Evolutionary conservation across 306 rosid genomes (phyloP), one percentile per base, ranked within the genome.

Genomic region (Luffa acutangula): DNA sequence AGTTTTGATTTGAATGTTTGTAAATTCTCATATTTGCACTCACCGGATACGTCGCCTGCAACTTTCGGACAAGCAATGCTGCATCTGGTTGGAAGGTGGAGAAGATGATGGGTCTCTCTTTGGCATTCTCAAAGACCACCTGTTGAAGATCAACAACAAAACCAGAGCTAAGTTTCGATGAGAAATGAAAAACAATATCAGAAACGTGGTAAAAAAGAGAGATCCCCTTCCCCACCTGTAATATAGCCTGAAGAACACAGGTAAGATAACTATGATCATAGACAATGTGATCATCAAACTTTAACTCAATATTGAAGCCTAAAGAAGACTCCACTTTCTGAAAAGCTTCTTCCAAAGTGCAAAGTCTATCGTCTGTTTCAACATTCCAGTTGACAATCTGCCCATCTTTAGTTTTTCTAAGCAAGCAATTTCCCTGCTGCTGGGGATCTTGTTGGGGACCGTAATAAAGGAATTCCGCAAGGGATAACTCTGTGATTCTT

Each of bases 11-110:
- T 33, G 66, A 31, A 25, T 31, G 17, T 60, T 25, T 11, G 39
- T 52, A 52, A 0, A 49, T 49, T 12, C 14, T 11, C 4, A 49
- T 49, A 2, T 49, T 49, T 12, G 46, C 1, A 79, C 87, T 84
- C 75, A 88, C 91, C 58, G 91, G 91, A 42, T 86, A 88, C 1
- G 80, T 81, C 56, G 46, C 80, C 81, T 88, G 91, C 63, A 88
- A 74, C 57, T 82, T 86, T 33, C 80, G 43, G 36, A 79, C 33
- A 13, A 88, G 63, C 51, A 84, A 58, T 8, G 91, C 88, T 0
- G 89, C 91, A 77, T 88, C 91, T 0, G 91, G 91, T 58, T 86
- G 88, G 82, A 88, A 88, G 36, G 69, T 9, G 7, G 91, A 88
- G 89, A 88, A 88, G 15, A 88, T 77, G 20, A 88, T 83, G 36